Evolutionary conservation across 257 asterid genomes (phyloP), one percentile per base, ranked within the genome.

Genomic region (Nyctanthes arbortristis): DNA sequence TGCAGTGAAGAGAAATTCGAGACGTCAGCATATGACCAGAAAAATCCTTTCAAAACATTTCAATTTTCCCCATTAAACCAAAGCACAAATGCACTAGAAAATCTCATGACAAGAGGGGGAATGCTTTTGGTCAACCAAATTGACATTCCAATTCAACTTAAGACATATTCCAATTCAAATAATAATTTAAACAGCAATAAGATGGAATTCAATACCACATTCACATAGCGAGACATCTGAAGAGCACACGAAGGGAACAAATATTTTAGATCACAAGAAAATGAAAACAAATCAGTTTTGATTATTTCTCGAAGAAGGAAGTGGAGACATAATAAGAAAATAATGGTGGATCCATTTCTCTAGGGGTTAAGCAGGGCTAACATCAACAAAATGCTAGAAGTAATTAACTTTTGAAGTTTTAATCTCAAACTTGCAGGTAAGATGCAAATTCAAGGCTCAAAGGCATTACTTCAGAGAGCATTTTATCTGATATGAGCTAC

Each of bases 1-100:
- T 93, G 88, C 87, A 80, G 79, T 54, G 73, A 58, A 35, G 63
- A 72, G 65, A 16, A 36, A 65, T 77, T 78, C 72, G 25, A 36
- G 16, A 69, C 61, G 66, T 69, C 28, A 64, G n/a, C 55, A 31
- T 28, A 36, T 39, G 58, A 57, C 66, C 69, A 32, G 64, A 63
- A 68, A 39, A 68, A 39, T 58, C 47, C 72, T 39, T 24, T 33
- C 43, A 16, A 47, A 45, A 56, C 29, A 61, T 24, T 57, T 61
- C 60, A 64, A 40, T 49, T 34, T 62, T 52, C 31, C n/a, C 59
- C 59, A 24, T 52, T 24, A 22, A 24, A 31, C 31, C 31, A 52
- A 52, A 52, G 9, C n/a, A 52, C 59, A 20, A 52, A 25, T 3
- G 16, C 59, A 24, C 59, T 52, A 52, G n/a, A 52, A 20, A 52